These are phyloP conservation scores for Luffa acutangula DNA, from an alignment of 306 rosid genomes.

Conservation along the genomic window DNA sequence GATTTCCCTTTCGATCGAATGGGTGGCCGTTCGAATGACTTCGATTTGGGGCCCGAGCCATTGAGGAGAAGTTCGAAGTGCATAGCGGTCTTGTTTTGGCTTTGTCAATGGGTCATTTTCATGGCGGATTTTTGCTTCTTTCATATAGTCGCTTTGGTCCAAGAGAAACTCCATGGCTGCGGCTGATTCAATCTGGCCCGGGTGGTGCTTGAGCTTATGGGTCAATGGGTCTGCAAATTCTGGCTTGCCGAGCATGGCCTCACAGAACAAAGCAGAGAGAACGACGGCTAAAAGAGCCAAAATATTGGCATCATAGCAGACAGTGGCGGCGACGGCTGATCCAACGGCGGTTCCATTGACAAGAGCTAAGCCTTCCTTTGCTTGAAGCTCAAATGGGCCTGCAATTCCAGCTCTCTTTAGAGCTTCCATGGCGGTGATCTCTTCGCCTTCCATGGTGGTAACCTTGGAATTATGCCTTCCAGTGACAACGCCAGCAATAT, in stretches of 20 bases:
- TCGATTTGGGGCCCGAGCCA: constrained; percentile 33
- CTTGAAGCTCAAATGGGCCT: constrained; percentile 26
- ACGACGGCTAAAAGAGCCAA: constrained; percentile 17
- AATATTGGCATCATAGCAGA: constrained; percentile 24
- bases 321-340: constrained; percentile 24
- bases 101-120: constrained; percentile 23
- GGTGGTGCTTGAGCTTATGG: constrained; percentile 30
- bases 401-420: constrained; percentile 19
- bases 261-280: constrained; percentile 24
- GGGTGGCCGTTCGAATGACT: constrained; percentile 26
- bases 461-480: constrained; percentile 29
- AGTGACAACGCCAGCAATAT: constrained; percentile 25
- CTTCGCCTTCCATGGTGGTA: constrained; percentile 7
- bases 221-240: constrained; percentile 28
- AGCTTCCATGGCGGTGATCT: constrained; percentile 20
- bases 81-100: constrained; percentile 31
- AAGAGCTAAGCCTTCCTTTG: constrained; percentile 30
- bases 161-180: constrained; percentile 24
- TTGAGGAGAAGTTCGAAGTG: constrained; percentile 28
- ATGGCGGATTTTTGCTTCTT: constrained; percentile 19
- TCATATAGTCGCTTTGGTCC: constrained; percentile 16
- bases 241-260: constrained; percentile 24
- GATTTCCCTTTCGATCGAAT: constrained; percentile 29
- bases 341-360: constrained; percentile 31
- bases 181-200: constrained; percentile 30